Evolutionary conservation across 768 basidiomycete species (phyloP).

Genomic region (Sistotremastrum niveocremeum): DNA sequence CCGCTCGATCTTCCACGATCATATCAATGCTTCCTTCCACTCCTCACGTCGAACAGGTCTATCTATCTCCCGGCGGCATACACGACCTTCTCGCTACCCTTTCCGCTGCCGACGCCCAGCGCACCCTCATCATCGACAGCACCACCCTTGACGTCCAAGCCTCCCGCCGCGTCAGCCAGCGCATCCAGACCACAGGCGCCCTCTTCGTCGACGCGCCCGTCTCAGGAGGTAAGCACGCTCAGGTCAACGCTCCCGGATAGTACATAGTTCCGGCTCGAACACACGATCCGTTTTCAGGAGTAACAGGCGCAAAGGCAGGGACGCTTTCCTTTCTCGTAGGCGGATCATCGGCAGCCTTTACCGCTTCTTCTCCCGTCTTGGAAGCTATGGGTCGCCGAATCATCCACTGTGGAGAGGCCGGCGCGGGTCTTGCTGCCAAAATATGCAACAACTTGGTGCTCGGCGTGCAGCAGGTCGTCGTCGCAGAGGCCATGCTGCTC

Average conservation of each 20-base stretch:
- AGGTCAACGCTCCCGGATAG: background rate
- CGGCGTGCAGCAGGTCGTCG: constrained; percentile 70
- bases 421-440: constrained; percentile 75
- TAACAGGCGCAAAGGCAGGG: constrained; percentile 75
- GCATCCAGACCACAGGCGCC: constrained; percentile 42
- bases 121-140: constrained; percentile 72
- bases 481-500: constrained; percentile 84
- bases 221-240: constrained; percentile 56
- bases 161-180: constrained; percentile 48
- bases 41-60: constrained; percentile 73
- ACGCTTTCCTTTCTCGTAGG: constrained; percentile 90
- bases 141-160: constrained; percentile 79
- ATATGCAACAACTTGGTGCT: constrained; percentile 80
- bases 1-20: constrained; percentile 48
- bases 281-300: constrained; percentile 32
- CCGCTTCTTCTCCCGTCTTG: constrained; percentile 44
- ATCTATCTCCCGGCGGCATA: constrained; percentile 45
- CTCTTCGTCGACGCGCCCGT: constrained; percentile 89
- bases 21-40: constrained; percentile 91
- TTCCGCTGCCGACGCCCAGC: constrained; percentile 17
- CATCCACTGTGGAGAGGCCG: constrained; percentile 73
- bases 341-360: constrained; percentile 47
- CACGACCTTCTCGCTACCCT: constrained; percentile 47
- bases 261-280: constrained; percentile 3
- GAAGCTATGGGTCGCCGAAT: constrained; percentile 67